Base-by-base conservation (phyloP, 2,329 filamentous ascomycete genomes). In the Alternaria sp. region DNA sequence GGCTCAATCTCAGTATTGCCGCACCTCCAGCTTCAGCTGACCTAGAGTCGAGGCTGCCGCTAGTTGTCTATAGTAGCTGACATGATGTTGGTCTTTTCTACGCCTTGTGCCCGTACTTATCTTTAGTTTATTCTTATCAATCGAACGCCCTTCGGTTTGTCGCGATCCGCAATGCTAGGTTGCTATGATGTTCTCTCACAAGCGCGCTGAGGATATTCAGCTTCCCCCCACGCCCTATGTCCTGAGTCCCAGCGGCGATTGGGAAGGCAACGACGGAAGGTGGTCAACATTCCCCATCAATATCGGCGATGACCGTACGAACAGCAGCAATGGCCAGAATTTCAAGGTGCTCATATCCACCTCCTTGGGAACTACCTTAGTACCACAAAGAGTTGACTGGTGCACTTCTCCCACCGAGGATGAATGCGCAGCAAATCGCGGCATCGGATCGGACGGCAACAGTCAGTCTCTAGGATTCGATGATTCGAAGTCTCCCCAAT, bases 261-360 rank as follows among this genome's bases (percentile, higher is more conserved):
- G 67, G 22, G 78, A 81, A 38, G 80, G 80, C 22, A 76, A 78
- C 52, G 80, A 82, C 62, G 80, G 80, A 1, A 69, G 63, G 45
- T 82, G 80, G 80, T 81, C 80, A 2, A 77, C 72, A 1, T 82
- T 82, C 59, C 59, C 58, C n/a, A 73, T 82, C 63, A 78, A 78
- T 34, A 64, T 81, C 1, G 80, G 80, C 11, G 70, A 73, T 12
- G 66, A 70, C 12, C 54, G 30, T 5, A 48, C 44, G 0, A 74
- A 70, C 11, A 65, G 69, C 0, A 74, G 71, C 3, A 67, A 71
- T 16, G 75, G 75, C 5, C 79, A 81, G 54, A 70, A 77, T 38
- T 79, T 79, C 64, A 72, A 62, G 20, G 69, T 78, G 5, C 70
- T 79, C 10, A 66, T 75, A 16, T 76, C 77, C 3, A 77, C 76